Evolutionary conservation across 257 asterid genomes (phyloP), one percentile per base, ranked within the genome.

Genomic region (Buddleja alternifolia): DNA sequence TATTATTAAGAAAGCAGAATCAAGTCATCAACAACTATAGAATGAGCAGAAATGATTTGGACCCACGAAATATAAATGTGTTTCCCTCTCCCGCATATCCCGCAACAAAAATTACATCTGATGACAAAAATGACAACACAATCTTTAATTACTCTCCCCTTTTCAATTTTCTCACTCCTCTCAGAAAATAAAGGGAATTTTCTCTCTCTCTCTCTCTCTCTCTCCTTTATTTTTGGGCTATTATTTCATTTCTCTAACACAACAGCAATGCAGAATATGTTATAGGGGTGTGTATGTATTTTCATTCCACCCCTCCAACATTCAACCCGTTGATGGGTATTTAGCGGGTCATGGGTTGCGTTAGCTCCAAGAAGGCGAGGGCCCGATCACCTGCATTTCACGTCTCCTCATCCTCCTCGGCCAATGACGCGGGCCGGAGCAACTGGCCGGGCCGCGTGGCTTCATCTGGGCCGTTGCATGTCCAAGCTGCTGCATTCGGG

Each of bases 271-370:
- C 83, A 45, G 77, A 32, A 69, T 39, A 60, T 78, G 74, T 60
- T 73, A 51, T 71, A 81, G 88, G 85, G 85, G 82, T 55, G 69
- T 34, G 67, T 40, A 81, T 60, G 69, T 34, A 64, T 45, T 47
- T 17, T 32, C 3, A 59, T 48, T 2, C 60, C 56, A 55, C 72
- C 78, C 73, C 81, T 60, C 75, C 74, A 23, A 57, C 55, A 67
- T 72, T 63, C 36, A 80, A 67, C 75, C 85, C 85, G 54, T 69
- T 73, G 73, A 77, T 80, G 90, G 90, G 86, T 83, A 29, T 84
- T 83, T 82, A 80, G 85, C 69, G 82, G 87, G 87, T 76, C 83
- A 89, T 92, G 98, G 98, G 98, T 84, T 92, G 98, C 61, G 81
- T 88, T 53, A 89, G 93, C 86, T 92, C 96, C 75, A 92, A 86